Evolutionary conservation across 2,329 filamentous ascomycete species (phyloP), one percentile per base, ranked within the genome.

Genomic region (Chaetomiaceae sp.): DNA sequence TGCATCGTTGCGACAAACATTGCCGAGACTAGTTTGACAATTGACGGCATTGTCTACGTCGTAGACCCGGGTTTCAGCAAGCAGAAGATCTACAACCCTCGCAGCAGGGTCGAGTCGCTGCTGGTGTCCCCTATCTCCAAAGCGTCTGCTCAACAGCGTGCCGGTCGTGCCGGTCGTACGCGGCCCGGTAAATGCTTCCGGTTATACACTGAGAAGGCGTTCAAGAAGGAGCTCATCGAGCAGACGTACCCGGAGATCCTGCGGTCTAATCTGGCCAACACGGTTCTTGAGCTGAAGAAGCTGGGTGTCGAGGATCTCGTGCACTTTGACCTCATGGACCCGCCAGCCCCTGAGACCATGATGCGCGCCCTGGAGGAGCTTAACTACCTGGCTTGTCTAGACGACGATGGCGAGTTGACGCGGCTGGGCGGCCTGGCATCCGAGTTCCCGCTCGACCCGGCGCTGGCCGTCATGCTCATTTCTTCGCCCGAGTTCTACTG

Each of bases 61-160:
- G 91, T 98, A n/a, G 93, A 98, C 61, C 91, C 93, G 2, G 93
- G 93, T 29, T 98, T 98, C 73, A 95, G 89, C 71, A 98, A 98
- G 72, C 93, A 98, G 62, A 98, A 97, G 69, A 93, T 97, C 53
- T 98, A 97, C 74, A 97, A 98, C 67, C 91, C 93, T 18, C 83
- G 93, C 51, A 94, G 95, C 58, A 83, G 93, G 66, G 90, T 98
- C 54, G 93, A 98, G 69, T 97, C 93, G 1, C 77, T 98, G 7
- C 75, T 98, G n/a, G 91, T 98, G 5, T 96, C 93, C 3, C 90
- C 93, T 18, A 97, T 98, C 57, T 97, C 90, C 49, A 97, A 96
- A 67, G 93, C 93, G 19, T 97, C 93, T 1, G 93, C 94, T 9
- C 88, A 96, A 65, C 93, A 98, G 70, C 79, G 94, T 65, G 94